These are phyloP conservation scores for Boletus reticuloceps DNA, from an alignment of 768 basidiomycete genomes.

Conservation along the genomic window DNA sequence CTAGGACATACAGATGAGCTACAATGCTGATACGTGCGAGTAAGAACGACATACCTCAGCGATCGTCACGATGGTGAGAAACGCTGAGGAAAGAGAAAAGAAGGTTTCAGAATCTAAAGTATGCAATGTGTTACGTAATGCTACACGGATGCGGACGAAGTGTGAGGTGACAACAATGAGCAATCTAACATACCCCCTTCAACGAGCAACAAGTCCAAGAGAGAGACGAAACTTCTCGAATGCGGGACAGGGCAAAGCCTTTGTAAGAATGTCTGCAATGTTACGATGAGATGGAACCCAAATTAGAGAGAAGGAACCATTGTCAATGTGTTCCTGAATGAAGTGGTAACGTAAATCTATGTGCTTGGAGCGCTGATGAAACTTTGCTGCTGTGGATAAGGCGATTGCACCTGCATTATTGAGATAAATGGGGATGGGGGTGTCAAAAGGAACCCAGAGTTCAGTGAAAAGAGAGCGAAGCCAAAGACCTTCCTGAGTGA, in stretches of 20 bases:
- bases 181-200: background rate
- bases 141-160: too few relatives aligned
- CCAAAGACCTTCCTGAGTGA: background rate
- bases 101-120: too few relatives aligned
- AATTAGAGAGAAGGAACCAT: background rate
- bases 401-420: background rate
- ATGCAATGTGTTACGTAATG: too few relatives aligned
- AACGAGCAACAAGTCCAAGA: background rate
- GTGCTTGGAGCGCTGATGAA: background rate
- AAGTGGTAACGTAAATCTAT: background rate
- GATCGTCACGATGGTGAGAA: background rate
- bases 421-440: background rate
- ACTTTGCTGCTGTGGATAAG: background rate
- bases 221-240: background rate
- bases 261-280: background rate
- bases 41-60: background rate
- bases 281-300: background rate
- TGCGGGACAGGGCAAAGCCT: background rate
- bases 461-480: background rate
- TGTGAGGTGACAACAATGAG: too few relatives aligned
- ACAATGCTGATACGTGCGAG: background rate
- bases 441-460: rapidly evolving
- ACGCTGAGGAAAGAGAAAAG: background rate
- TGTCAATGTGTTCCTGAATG: background rate
- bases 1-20: background rate